Percentiles rank a stretch among this genome's conserved stretches.
phyloP scores from a whole-genome alignment of 2,329 filamentous ascomycete species.

The Claviceps pazoutovae region DNA sequence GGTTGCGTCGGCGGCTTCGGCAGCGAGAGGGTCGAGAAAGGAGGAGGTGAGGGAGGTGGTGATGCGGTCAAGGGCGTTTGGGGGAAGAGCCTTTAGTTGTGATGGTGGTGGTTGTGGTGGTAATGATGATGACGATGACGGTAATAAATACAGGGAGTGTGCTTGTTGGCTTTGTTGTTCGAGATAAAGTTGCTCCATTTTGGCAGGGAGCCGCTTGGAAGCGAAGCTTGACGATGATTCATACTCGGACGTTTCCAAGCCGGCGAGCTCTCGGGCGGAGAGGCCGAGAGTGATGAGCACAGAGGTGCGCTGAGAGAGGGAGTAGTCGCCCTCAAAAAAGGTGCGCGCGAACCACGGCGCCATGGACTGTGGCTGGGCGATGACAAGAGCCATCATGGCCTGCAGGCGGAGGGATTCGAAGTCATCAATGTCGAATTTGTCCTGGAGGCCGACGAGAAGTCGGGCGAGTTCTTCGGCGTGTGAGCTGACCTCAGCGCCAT shows the following conservation, averaged over 20 bases:
- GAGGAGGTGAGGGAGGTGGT: slow-evolving; percentile 51
- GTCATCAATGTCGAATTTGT: slow-evolving; percentile 67
- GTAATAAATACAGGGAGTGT: slow-evolving; percentile 8
- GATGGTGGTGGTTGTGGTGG: neutral
- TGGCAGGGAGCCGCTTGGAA: slow-evolving; percentile 62
- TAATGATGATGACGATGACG: neutral
- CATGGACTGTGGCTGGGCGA: slow-evolving; percentile 63
- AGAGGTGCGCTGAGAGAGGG: slow-evolving; percentile 66
- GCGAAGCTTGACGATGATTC: slow-evolving; percentile 49
- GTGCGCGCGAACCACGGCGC: slow-evolving; percentile 72
- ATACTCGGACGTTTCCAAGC: slow-evolving; percentile 48
- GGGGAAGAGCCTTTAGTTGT: slow-evolving; percentile 35
- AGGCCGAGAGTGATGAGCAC: slow-evolving; percentile 74
- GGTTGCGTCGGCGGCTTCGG: slow-evolving; percentile 63
- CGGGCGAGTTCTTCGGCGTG: slow-evolving; percentile 71
- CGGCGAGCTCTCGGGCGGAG: slow-evolving; percentile 70
- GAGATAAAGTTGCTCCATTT: slow-evolving; percentile 59
- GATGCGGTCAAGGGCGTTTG: slow-evolving; percentile 53
- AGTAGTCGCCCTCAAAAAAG: slow-evolving; percentile 88
- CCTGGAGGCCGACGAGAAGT: slow-evolving; percentile 64
- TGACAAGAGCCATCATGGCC: slow-evolving; percentile 66
- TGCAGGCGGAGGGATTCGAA: slow-evolving; percentile 67
- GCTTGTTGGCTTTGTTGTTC: slow-evolving; percentile 14
- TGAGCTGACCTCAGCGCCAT: slow-evolving; percentile 75
- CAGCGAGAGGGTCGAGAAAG: slow-evolving; percentile 71